These are phyloP conservation scores for Claviceps sorghi DNA, from an alignment of 2,329 filamentous ascomycete species.

Conservation along the genomic window DNA sequence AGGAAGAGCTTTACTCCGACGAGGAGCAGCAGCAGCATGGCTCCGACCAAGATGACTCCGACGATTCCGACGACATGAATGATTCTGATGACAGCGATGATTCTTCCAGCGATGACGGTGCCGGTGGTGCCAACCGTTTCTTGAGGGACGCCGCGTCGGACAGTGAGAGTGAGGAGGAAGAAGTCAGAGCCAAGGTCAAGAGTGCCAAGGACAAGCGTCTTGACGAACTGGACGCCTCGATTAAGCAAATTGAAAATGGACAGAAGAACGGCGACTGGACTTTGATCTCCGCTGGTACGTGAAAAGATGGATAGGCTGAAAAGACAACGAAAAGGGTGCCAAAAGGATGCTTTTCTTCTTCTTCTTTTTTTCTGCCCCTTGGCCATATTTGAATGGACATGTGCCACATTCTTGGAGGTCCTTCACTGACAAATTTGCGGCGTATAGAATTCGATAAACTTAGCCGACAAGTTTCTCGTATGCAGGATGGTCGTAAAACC, in stretches of 20 bases:
- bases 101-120: conserved; percentile 49
- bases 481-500: conserved; percentile 59
- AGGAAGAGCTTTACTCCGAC: conserved; percentile 77
- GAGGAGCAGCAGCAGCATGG: conserved; percentile 29
- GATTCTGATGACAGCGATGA: conserved; percentile 40
- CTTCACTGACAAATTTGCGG: conserved; percentile 5
- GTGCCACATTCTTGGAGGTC: neutral
- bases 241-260: conserved; percentile 88
- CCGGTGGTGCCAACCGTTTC: conserved; percentile 67
- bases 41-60: conserved; percentile 13
- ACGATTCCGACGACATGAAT: conserved; percentile 27
- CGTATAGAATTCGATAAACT: conserved; percentile 79
- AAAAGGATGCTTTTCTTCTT: neutral
- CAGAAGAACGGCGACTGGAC: conserved; percentile 97
- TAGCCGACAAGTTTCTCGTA: conserved; percentile 70
- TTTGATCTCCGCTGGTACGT: conserved; percentile 71
- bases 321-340: neutral
- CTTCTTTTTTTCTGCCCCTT: neutral
- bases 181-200: conserved; percentile 75
- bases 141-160: conserved; percentile 60
- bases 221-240: conserved; percentile 81
- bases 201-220: conserved; percentile 96
- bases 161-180: conserved; percentile 76
- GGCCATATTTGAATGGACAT: neutral
- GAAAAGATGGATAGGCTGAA: neutral